Evolutionary conservation across 768 basidiomycete species (phyloP), one percentile per base, ranked within the genome.

Genomic region (Kwoniella sp.): DNA sequence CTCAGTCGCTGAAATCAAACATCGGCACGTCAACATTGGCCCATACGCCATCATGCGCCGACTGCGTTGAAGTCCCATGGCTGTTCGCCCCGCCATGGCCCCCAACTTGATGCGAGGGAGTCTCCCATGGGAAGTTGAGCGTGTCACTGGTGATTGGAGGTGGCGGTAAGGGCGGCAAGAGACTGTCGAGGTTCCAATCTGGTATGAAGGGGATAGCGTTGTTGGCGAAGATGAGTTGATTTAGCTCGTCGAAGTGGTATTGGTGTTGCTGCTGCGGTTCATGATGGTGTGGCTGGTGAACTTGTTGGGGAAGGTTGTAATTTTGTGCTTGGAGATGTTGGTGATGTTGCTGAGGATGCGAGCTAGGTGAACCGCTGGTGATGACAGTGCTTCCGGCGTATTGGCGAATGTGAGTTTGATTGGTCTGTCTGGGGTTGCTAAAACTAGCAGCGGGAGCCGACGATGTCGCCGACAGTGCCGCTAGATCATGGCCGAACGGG

Each of bases 161-260:
- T 11, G 41, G 11, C 9, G 41, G 41, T 45, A 45, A 20, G 2
- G 50, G 50, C 5, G 59, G 53, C 5, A 61, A 23, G 13, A 60
- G 34, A 51, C 41, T 61, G 15, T 66, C 53, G 34, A 66, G 28
- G 26, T 55, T 51, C 58, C 58, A 66, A n/a, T 61, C 58, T 4
- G 65, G 65, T 23, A 61, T 50, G 59, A 66, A 66, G 20, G 65
- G 65, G 22, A 66, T 61, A 25, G 65, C 54, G 31, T 61, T 66
- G 31, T 56, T 66, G 20, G 65, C 58, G 8, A 23, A 66, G 23
- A 61, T 55, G 20, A 66, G 37, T 23, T 65, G 64, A 30, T 53
- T 65, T 4, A 65, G 29, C 26, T 58, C 63, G 52, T 59, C 63
- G 20, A 58, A 53, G 12, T 25, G 53, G 26, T 63, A 54, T 55